phyloP scores from a whole-genome alignment of 352 stramenopile genomes.

The Blastocystis sp. region DNA sequence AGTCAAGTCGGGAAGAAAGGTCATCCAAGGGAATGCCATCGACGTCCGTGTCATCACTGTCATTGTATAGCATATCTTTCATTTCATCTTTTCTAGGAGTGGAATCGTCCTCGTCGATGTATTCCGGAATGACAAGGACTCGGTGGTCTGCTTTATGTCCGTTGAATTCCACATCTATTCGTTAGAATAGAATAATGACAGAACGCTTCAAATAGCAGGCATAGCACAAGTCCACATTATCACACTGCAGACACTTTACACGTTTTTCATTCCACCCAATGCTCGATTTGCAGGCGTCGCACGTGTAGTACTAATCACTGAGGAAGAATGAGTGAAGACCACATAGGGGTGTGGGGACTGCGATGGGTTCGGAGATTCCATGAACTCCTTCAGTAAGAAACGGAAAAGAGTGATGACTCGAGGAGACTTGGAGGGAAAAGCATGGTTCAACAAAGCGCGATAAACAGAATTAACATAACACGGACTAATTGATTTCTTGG shows the following conservation, averaged over 20 bases:
- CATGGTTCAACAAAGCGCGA: not conserved
- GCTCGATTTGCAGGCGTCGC: not conserved
- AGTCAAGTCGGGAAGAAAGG: not conserved
- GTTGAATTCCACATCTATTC: not conserved
- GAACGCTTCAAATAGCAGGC: constrained; percentile 3
- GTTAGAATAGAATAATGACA: not conserved
- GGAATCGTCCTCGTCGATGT: not conserved
- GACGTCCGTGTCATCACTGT: too few species aligned
- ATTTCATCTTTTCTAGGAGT: not conserved
- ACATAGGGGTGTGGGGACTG: not conserved
- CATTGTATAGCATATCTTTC: not conserved
- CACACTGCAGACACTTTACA: constrained; percentile 48
- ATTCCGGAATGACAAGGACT: not conserved
- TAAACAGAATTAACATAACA: not conserved
- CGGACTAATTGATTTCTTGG: constrained; percentile 72
- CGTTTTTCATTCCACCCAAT: not conserved
- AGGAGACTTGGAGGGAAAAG: constrained; percentile 1
- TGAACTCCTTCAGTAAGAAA: not conserved
- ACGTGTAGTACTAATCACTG: not conserved
- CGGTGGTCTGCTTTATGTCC: not conserved
- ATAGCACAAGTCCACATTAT: constrained; percentile 11
- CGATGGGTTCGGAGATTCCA: not conserved
- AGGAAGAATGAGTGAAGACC: not conserved
- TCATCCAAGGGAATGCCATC: too few species aligned
- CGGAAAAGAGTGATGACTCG: not conserved